Percentiles rank a stretch among this genome's conserved stretches.
Evolutionary conservation across 805 yeast genomes (phyloP).

Genomic region (Cyberlindnera veronae): DNA sequence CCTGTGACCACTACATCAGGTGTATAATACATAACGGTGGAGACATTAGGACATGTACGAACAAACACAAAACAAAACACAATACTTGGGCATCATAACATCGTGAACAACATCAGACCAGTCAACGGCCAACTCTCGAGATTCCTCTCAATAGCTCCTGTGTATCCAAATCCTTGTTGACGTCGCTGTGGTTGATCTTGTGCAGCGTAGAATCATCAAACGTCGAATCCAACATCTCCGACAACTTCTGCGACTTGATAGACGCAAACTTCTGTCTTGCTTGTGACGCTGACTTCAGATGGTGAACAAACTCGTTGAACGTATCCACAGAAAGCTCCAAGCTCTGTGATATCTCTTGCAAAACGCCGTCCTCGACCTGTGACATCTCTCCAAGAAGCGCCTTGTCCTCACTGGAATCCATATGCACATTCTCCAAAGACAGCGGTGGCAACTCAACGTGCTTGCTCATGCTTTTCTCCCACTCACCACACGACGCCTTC

Average conservation of each 20-base stretch:
- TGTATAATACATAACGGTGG: neutral
- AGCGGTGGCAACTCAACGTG: slow-evolving; percentile 16
- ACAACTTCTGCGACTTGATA: slow-evolving; percentile 42
- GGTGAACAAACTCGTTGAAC: slow-evolving; percentile 21
- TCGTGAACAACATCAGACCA: neutral
- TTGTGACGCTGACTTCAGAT: slow-evolving; percentile 21
- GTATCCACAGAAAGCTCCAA: slow-evolving; percentile 22
- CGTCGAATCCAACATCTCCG: slow-evolving; percentile 41
- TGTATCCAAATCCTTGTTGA: slow-evolving; percentile 29
- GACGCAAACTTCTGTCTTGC: slow-evolving; percentile 26
- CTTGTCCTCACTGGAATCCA: slow-evolving; percentile 14
- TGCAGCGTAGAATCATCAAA: slow-evolving; percentile 38
- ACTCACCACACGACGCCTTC: slow-evolving; percentile 42
- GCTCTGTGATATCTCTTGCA: slow-evolving; percentile 11
- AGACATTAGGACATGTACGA: slow-evolving; percentile 1
- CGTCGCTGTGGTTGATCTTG: slow-evolving; percentile 16
- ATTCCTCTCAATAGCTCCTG: slow-evolving; percentile 35
- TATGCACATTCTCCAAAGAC: slow-evolving; percentile 9
- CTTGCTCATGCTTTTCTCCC: slow-evolving; percentile 34
- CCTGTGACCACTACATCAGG: slow-evolving; percentile 35
- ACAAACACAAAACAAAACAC: neutral
- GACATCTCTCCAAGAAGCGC: slow-evolving; percentile 18
- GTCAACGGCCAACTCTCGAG: slow-evolving; percentile 25
- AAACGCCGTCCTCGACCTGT: slow-evolving; percentile 13
- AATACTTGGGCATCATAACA: neutral